Evolutionary conservation across 1,139 yeast genomes (phyloP), one percentile per base, ranked within the genome.

Genomic region (Zygoascus hellenicus): DNA sequence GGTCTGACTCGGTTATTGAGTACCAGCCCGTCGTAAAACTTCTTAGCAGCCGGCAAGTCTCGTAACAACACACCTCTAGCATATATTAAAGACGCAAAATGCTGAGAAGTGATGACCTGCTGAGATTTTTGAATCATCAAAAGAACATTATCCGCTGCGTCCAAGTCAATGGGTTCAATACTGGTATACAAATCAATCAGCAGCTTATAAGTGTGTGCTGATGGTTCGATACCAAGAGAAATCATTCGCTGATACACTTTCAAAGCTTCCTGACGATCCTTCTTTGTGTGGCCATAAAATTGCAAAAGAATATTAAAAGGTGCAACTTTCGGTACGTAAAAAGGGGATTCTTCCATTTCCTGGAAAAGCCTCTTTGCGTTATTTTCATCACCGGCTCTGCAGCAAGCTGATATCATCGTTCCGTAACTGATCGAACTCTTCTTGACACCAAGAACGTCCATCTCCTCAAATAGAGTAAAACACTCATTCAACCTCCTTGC

Each of bases 271-370:
- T 46, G 52, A 17, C 70, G 61, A 47, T 69, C 67, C 10, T 57
- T 54, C 45, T 60, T 58, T 30, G 60, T 57, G 45, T 65, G 65
- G 11, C 69, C 66, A 50, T 65, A 71, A 50, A 60, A 67, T 53
- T 67, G 70, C 51, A 71, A 59, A 60, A 71, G 54, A 14, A 62
- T 60, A 52, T 71, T 70, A 56, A 64, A 70, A 2, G 72, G 71
- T 3, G 71, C 70, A 7, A 68, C 61, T 28, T 62, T 61, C 7
- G 68, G 63, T 3, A 53, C 57, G 51, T 64, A 65, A 29, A 52
- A 51, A 6, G 63, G 57, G 14, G 61, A 57, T 1, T 39, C 34
- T 42, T 69, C 70, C 70, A 70, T 65, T 43, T 66, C 69, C 14
- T 55, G 57, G 36, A 70, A 66, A 29, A 69, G 51, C 15, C 48